Percentiles rank a stretch among this genome's conserved stretches.
Conservation (phyloP, 1,284 basidiomycete genomes). For the Tylopilus sp. region DNA sequence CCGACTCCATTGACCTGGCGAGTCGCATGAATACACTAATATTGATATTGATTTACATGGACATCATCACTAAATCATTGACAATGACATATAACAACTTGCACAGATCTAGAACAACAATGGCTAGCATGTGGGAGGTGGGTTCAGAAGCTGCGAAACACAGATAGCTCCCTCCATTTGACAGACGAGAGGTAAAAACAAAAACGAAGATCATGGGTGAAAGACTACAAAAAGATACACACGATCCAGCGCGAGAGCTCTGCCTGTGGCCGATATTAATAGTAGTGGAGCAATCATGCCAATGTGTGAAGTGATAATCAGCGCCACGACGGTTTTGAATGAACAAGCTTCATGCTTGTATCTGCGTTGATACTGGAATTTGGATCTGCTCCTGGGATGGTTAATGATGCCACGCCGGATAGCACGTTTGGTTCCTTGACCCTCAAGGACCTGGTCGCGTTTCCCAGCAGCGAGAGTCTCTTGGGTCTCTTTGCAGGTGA, state of each 20-base stretch:
- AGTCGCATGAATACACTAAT: not conserved
- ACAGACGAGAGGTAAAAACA: conserved; percentile 20
- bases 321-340: conserved; percentile 30
- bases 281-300: conserved; percentile 4
- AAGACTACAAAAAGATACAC: conserved; percentile 11
- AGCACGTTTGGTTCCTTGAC: conserved; percentile 24
- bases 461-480: conserved; percentile 52
- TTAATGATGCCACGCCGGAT: conserved; percentile 14
- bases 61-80: conserved; percentile 9
- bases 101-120: conserved; percentile 28
- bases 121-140: conserved; percentile 23
- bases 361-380: conserved; percentile 30
- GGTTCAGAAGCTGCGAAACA: conserved; percentile 2
- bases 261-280: conserved; percentile 10
- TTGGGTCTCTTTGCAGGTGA: conserved; percentile 63
- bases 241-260: conserved; percentile 21
- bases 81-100: conserved; percentile 22
- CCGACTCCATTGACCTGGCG: not conserved
- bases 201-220: conserved; percentile 14
- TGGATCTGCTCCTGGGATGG: conserved; percentile 26
- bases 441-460: conserved; percentile 29
- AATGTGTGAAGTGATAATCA: conserved; percentile 9
- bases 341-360: conserved; percentile 17
- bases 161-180: conserved; percentile 10
- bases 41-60: not conserved